Evolutionary conservation across 768 basidiomycete genomes (phyloP), one percentile per base, ranked within the genome.

Genomic region (Mycena belliarum): DNA sequence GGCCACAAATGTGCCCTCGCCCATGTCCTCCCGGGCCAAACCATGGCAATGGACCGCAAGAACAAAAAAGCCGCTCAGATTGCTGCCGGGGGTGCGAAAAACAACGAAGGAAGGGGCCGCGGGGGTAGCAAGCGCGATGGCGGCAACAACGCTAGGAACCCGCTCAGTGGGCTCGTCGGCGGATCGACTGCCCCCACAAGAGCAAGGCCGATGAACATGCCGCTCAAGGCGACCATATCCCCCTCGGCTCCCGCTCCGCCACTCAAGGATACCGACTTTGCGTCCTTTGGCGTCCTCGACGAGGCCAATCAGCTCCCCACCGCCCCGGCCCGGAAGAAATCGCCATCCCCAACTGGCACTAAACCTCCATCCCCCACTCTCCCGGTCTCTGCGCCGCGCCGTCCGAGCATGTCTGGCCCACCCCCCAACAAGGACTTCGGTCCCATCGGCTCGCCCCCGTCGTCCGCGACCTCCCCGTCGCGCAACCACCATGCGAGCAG

Each of bases 41-140:
- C 82, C 68, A 89, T 95, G 86, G 83, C 88, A 8, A 95, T 96
- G 92, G 96, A 98, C 68, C 78, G 95, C 65, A 96, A 97, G 82
- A 98, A 98, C 78, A 98, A 98, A 78, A 93, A 93, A 70, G 87
- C 90, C 15, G 92, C 92, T 0, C 91, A 93, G 66, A 70, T 82
- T 28, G 85, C 87, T 4, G 82, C 83, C 0, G 79, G 77, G 38
- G 73, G 75, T 4, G 75, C 77, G 7, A 76, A 69, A 14, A 66
- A 71, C 6, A 49, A 67, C 11, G 73, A 70, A 11, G 70, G 70
- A 23, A 71, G 70, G 49, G 66, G 71, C 7, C 61, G 75, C 43
- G 67, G 75, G 46, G 61, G 73, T 51, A 66, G 75, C 55, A 67
- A 70, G 37, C 59, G 75, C 25, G 77, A 74, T 41, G 74, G 67